Evolutionary conservation across 2,329 filamentous ascomycete species (phyloP), one percentile per base, ranked within the genome.

Genomic region (Colletotrichum higginsianum): DNA sequence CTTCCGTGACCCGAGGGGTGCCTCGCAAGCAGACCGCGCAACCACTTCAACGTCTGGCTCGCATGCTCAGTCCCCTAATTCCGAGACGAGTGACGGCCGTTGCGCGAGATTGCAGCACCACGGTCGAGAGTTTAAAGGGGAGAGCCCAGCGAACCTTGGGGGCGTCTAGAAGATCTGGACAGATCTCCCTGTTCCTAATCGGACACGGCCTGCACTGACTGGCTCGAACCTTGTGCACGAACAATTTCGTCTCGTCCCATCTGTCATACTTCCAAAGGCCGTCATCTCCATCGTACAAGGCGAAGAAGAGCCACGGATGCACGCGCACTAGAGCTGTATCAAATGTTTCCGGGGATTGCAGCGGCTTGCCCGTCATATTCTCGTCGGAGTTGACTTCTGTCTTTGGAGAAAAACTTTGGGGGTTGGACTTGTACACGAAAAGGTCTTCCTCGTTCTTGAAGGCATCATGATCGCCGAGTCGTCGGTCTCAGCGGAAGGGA

Each of bases 21-120:
- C 13, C 49, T 55, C 57, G 65, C 57, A 61, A 62, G 26, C 46
- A 55, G 55, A 58, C 49, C 50, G 26, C 57, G 49, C 50, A 56
- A 62, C 50, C 26, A 46, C 21, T 16, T 35, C 42, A 21, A 23
- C 18, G 30, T 15, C 30, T 30, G 55, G 63, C 55, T 71, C 68
- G 68, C 47, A 64, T 62, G 68, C 57, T 52, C 68, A 53, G 50
- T 53, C 46, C 44, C 64, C 56, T 18, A 15, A 38, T 38, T n/a
- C n/a, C 26, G 50, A 50, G 23, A 15, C 16, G 30, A 30, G 46
- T 30, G 35, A 40, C 47, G 52, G 62, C 42, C n/a, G 42, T 23
- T 26, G 18, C 52, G 21, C 47, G 15, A 9, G 4, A 42, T 30
- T 44, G 56, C 23, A 18, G 55, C 35, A 44, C n/a, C 55, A 16